phyloP scores from a whole-genome alignment of 2,329 filamentous ascomycete genomes.

The Xylaria sp. region DNA sequence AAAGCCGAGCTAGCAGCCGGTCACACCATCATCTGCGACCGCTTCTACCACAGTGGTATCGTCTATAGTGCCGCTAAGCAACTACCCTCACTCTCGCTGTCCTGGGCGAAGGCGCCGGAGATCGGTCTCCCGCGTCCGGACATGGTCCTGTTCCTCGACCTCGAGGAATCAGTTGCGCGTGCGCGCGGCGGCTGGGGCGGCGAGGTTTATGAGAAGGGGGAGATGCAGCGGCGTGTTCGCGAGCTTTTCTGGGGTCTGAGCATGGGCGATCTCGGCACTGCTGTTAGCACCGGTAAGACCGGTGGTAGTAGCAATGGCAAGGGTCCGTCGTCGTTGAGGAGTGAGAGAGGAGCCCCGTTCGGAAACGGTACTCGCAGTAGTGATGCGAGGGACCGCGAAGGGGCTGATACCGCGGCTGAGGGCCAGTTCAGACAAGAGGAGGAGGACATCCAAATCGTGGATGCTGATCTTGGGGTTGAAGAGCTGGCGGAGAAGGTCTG shows the following conservation, averaged over 20 bases:
- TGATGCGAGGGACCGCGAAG: constrained; percentile 9
- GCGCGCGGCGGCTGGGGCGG: constrained; percentile 79
- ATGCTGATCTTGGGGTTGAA: constrained; percentile 50
- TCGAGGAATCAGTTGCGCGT: constrained; percentile 66
- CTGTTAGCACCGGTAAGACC: constrained; percentile 16
- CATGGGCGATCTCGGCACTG: constrained; percentile 40
- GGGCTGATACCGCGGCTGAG: constrained; percentile 10
- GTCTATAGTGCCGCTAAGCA: constrained; percentile 89
- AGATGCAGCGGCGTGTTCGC: constrained; percentile 75
- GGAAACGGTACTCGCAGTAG: constrained; percentile 16
- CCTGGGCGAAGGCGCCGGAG: constrained; percentile 82
- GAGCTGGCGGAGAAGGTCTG: constrained; percentile 54
- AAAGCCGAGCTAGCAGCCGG: constrained; percentile 54
- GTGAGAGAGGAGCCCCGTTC: constrained; percentile 5
- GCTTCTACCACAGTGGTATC: constrained; percentile 92
- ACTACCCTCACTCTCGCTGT: constrained; percentile 61
- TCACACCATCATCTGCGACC: constrained; percentile 75
- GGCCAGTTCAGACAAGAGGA: constrained; percentile 43
- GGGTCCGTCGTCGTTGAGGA: constrained; percentile 8
- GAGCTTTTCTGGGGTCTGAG: constrained; percentile 62
- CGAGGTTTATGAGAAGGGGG: constrained; percentile 81
- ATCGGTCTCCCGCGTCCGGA: constrained; percentile 83
- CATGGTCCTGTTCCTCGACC: constrained; percentile 78
- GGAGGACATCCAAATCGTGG: constrained; percentile 50
- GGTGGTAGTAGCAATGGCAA: constrained; percentile 5